Evolutionary conservation across 2,329 filamentous ascomycete genomes (phyloP).

Genomic region (Colletotrichum scovillei): DNA sequence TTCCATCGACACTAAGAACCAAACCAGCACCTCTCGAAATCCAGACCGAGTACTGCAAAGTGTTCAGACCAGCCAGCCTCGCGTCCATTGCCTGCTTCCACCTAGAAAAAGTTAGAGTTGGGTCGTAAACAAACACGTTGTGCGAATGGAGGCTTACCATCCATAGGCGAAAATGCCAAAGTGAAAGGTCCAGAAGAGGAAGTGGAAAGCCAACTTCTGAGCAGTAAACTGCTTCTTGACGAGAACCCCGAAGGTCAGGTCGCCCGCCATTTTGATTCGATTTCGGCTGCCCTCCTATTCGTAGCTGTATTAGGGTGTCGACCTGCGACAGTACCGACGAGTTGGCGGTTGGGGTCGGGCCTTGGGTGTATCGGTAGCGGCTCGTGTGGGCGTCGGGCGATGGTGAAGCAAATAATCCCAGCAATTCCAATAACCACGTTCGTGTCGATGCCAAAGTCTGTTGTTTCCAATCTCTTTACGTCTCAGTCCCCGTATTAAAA

Average conservation of each 20-base stretch:
- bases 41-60: conserved; percentile 90
- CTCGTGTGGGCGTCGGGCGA: conserved; percentile 11
- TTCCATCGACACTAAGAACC: conserved; percentile 83
- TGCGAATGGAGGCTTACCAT: conserved; percentile 70
- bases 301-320: conserved; percentile 53
- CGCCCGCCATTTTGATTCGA: conserved; percentile 51
- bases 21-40: conserved; percentile 93
- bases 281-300: conserved; percentile 40
- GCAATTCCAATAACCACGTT: conserved; percentile 9
- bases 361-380: conserved; percentile 32
- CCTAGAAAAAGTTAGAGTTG: conserved; percentile 63
- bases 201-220: conserved; percentile 81
- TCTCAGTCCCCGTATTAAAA: conserved; percentile 31
- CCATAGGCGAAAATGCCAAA: conserved; percentile 83
- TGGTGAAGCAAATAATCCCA: conserved; percentile 14
- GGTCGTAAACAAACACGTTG: neutral
- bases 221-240: conserved; percentile 74
- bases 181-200: conserved; percentile 85
- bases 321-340: conserved; percentile 62
- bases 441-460: neutral
- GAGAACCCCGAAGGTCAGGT: conserved; percentile 48
- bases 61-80: conserved; percentile 82
- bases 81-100: conserved; percentile 78
- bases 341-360: conserved; percentile 33
- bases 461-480: conserved; percentile 24